phyloP scores from a whole-genome alignment of 768 basidiomycete genomes.

The Suillus occidentalis region DNA sequence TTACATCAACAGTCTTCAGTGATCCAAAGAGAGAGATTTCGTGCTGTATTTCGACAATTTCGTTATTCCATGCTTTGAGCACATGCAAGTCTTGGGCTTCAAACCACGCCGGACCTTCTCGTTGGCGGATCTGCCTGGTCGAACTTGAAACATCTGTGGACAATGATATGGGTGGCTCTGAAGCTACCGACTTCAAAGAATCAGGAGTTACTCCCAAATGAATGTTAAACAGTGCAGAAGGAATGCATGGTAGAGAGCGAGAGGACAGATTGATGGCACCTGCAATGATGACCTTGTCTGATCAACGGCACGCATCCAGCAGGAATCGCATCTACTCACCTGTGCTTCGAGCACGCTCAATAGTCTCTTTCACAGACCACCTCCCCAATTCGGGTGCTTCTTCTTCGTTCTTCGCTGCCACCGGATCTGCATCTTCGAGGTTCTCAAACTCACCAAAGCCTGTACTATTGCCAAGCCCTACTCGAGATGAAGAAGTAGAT shows the following conservation, averaged over 20 bases:
- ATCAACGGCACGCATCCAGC: constrained; percentile 44
- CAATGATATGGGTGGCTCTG: constrained; percentile 54
- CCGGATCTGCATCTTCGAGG: constrained; percentile 45
- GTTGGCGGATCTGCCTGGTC: constrained; percentile 42
- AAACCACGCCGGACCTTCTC: constrained; percentile 65
- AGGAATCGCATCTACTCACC: constrained; percentile 49
- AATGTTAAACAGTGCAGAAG: constrained; percentile 76
- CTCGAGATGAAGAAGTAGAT: constrained; percentile 25
- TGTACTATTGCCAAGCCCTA: constrained; percentile 10
- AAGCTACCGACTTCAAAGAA: constrained; percentile 60
- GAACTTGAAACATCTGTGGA: constrained; percentile 33
- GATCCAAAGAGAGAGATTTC: constrained; percentile 86
- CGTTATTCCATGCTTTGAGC: constrained; percentile 79
- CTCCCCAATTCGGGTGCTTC: constrained; percentile 55
- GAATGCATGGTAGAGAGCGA: constrained; percentile 69
- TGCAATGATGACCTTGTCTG: constrained; percentile 44
- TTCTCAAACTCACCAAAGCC: constrained; percentile 38
- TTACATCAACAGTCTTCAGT: constrained; percentile 74
- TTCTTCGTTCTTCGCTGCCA: constrained; percentile 39
- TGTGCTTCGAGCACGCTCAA: constrained; percentile 75
- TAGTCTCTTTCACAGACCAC: constrained; percentile 68
- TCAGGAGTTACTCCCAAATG: constrained; percentile 77
- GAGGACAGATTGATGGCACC: constrained; percentile 76
- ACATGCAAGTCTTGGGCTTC: constrained; percentile 78
- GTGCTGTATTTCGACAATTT: constrained; percentile 74